phyloP scores from a whole-genome alignment of 345 rosid species.

The Arabis alpina region DNA sequence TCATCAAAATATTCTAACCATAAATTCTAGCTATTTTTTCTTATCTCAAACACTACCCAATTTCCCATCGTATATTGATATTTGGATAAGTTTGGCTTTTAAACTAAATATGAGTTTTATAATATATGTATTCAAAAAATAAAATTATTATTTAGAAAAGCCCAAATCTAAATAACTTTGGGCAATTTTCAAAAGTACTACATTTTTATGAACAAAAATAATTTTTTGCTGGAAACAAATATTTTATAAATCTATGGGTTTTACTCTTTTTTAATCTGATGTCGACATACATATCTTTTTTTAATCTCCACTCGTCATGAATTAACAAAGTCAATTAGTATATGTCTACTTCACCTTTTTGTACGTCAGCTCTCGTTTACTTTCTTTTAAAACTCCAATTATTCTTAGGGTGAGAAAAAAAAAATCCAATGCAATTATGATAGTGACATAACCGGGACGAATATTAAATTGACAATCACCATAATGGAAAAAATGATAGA shows the following conservation, averaged over 20 bases:
- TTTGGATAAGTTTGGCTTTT: background rate
- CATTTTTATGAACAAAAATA: no score
- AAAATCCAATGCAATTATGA: slow-evolving; percentile 1
- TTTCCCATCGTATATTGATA: background rate
- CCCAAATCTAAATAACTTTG: no score
- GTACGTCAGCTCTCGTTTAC: slow-evolving; percentile 29
- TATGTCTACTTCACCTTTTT: background rate
- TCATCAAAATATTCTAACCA: slow-evolving; percentile 1
- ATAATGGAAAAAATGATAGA: no score
- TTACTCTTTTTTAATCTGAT: background rate
- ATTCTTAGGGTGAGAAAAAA: slow-evolving; percentile 4
- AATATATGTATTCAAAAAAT: no score
- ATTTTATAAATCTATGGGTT: background rate
- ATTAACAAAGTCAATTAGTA: slow-evolving; percentile 9
- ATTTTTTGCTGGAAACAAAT: background rate
- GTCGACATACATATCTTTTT: slow-evolving; percentile 1
- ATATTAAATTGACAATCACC: slow-evolving; percentile 15
- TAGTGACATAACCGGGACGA: background rate
- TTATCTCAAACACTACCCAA: background rate
- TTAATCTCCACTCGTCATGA: no score
- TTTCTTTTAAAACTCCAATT: slow-evolving; percentile 4
- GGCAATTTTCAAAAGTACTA: no score
- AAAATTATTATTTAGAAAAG: no score
- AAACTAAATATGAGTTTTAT: no score
- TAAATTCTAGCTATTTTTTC: background rate